phyloP scores from a whole-genome alignment of 2,329 filamentous ascomycete species.

The Colletotrichum neosansevieriae region DNA sequence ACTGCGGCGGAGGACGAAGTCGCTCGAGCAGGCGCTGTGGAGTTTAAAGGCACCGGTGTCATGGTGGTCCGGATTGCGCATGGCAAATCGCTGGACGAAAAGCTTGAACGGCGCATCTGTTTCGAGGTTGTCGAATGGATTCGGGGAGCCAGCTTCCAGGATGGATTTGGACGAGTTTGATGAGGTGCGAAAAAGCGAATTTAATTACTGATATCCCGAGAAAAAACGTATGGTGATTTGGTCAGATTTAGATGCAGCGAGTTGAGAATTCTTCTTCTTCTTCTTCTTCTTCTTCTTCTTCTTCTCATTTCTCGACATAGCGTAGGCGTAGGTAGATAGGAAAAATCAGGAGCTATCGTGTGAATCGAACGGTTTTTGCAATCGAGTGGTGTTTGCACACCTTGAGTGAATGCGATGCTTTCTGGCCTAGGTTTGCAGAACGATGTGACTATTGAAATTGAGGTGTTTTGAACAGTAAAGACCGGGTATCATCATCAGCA shows the following conservation, averaged over 20 bases:
- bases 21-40: constrained; percentile 61
- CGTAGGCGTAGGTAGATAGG: constrained; percentile 39
- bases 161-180: constrained; percentile 41
- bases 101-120: constrained; percentile 77
- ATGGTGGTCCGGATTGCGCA: constrained; percentile 66
- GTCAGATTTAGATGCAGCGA: background rate
- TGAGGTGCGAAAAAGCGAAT: constrained; percentile 1
- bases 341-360: constrained; percentile 6
- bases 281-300: background rate
- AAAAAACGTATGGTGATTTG: background rate
- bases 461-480: too few relatives aligned
- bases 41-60: constrained; percentile 66
- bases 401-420: too few relatives aligned
- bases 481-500: background rate
- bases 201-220: constrained; percentile 14
- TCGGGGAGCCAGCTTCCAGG: constrained; percentile 58
- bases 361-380: background rate
- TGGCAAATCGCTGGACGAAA: constrained; percentile 69
- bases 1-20: constrained; percentile 51
- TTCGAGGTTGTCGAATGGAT: constrained; percentile 94
- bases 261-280: constrained; percentile 5
- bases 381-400: too few relatives aligned
- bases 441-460: too few relatives aligned
- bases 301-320: constrained; percentile 25
- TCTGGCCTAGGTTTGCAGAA: background rate